Base-by-base conservation (phyloP, 495 filamentous ascomycete genomes). In the Aspergillus baeticus region DNA sequence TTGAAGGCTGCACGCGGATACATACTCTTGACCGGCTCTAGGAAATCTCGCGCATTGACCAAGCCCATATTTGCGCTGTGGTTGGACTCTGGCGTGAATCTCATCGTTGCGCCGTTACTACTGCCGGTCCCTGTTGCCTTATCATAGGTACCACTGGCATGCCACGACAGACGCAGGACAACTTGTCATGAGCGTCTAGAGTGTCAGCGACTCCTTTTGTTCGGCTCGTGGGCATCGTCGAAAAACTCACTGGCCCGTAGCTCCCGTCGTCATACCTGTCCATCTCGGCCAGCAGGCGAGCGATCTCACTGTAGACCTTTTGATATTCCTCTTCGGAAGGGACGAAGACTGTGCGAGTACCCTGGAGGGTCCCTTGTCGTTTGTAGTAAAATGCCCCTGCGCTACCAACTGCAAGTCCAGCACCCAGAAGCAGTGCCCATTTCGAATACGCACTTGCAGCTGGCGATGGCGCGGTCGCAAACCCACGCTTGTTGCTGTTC, bases 31-130 rank as follows among this genome's bases (percentile, higher is more conserved):
- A 97, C 77, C 57, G 90, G 89, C 75, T 96, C 89, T 21, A 96
- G 79, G 82, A 96, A 95, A 77, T 96, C 89, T 36, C 93, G 87
- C 58, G 93, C 94, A 57, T 81, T 74, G 72, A 88, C 87, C 63
- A 98, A 80, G 61, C 94, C 94, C 50, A 94, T 90, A 63, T 97
- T 97, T 70, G 93, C 94, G 61, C 92, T 92, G 75, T 98, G 94
- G 69, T 87, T 88, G 41, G 83, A 81, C 78, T 97, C 94, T 34
- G 94, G 94, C 35, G 86, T 79, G 74, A 98, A 98, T 70, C 94
- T 85, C 94, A 98, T 98, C 62, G 94, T 98, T 51, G 94, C 92
- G 59, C 94, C 94, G 72, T 98, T 96, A 75, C 87, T 92, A 57
- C 94, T 94, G 63, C 94, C 94, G 34, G 94, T 97, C 61, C 82